Evolutionary conservation across 73 alveolate genomes (phyloP).

Genomic region (Symbiodinium natans): DNA sequence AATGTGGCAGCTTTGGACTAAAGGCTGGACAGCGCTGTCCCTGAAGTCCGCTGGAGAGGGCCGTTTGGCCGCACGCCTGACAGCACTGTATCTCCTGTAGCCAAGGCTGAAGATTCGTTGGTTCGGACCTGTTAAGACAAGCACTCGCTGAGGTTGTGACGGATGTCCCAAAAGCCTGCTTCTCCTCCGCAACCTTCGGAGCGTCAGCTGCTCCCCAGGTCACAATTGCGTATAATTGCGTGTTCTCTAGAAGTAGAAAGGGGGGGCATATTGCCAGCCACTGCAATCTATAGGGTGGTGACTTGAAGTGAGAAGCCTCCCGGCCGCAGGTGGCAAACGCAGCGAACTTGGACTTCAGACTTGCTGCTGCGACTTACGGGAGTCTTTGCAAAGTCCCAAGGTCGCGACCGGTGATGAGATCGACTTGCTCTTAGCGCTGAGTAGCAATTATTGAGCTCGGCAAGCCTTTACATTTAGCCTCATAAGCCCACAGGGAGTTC

Average conservation of each 20-base stretch:
- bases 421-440: background rate
- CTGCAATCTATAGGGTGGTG: background rate
- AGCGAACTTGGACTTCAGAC: background rate
- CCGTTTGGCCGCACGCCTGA: slow-evolving; percentile 28
- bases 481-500: no score
- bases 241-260: no score
- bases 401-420: slow-evolving; percentile 55
- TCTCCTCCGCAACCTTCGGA: slow-evolving; percentile 34
- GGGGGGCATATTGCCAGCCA: no score
- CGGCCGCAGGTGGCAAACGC: background rate
- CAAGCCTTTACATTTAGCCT: background rate
- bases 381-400: background rate
- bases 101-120: background rate
- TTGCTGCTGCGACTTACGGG: background rate
- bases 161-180: slow-evolving; percentile 68
- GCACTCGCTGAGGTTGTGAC: slow-evolving; percentile 5
- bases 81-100: background rate
- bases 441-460: no score
- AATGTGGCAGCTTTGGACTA: background rate
- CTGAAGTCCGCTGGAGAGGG: background rate
- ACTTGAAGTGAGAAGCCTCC: background rate
- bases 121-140: no score
- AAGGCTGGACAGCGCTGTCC: slow-evolving; percentile 75
- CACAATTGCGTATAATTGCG: no score
- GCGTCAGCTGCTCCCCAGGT: slow-evolving; percentile 56